Conservation (phyloP, 225 moss, liverwort and hornwort species). For the Pleurozium schreberi region DNA sequence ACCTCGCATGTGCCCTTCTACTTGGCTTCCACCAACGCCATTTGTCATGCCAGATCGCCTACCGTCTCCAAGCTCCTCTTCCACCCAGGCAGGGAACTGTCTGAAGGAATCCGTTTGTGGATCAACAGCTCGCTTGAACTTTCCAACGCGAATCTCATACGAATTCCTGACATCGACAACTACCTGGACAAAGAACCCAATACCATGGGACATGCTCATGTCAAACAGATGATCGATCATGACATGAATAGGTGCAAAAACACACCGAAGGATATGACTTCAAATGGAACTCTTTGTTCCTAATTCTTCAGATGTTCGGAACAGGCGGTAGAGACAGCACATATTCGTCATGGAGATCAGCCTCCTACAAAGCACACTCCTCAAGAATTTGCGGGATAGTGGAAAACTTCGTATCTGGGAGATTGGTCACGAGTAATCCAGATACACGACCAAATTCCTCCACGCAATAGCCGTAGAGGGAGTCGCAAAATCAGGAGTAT, state of each 20-base stretch:
- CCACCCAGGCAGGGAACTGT: constrained; percentile 85
- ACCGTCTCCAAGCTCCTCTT: constrained; percentile 22
- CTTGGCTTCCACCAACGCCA: neutral
- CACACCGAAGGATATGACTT: neutral
- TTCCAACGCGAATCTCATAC: constrained; percentile 85
- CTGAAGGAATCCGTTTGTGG: constrained; percentile 78
- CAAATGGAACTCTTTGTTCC: neutral
- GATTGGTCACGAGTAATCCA: neutral
- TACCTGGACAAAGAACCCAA: constrained; percentile 38
- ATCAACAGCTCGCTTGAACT: constrained; percentile 81
- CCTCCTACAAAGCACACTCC: neutral
- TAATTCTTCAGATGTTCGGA: neutral
- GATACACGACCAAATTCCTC: neutral
- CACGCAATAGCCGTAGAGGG: neutral
- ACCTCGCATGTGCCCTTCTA: neutral
- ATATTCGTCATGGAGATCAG: neutral
- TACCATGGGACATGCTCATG: neutral
- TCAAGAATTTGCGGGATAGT: neutral
- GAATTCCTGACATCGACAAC: constrained; percentile 87
- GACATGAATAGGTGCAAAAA: neutral
- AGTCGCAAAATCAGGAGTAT: neutral
- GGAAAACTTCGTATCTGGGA: neutral
- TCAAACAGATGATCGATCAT: neutral
- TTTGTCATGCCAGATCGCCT: neutral
- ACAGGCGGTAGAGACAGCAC: neutral